phyloP scores from a whole-genome alignment of 176 grass and related monocot species.

The Juncus effusus region DNA sequence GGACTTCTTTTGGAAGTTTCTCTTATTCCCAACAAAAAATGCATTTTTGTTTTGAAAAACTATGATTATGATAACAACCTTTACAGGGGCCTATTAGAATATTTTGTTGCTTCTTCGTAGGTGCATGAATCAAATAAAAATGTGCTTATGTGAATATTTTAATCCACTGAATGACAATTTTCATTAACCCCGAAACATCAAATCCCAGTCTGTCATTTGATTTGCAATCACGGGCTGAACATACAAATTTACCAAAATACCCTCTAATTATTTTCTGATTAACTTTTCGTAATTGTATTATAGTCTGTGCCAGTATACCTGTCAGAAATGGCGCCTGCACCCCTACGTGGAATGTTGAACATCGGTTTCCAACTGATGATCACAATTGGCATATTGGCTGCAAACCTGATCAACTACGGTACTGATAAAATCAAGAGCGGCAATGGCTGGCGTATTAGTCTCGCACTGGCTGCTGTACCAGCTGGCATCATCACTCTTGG shows the following conservation, averaged over 20 bases:
- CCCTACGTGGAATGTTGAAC: constrained; percentile 91
- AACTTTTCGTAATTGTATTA: constrained; percentile 8
- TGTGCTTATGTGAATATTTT: constrained; percentile 10
- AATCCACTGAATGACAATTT: constrained; percentile 5
- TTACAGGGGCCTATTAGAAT: not conserved
- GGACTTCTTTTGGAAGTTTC: constrained; percentile 13
- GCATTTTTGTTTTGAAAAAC: no score
- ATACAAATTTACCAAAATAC: not conserved
- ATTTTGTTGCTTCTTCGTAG: constrained; percentile 10
- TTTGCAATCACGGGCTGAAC: constrained; percentile 4
- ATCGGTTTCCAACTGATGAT: constrained; percentile 95
- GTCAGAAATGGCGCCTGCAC: constrained; percentile 91
- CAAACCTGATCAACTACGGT: constrained; percentile 86
- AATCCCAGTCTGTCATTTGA: constrained; percentile 21
- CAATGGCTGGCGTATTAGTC: constrained; percentile 85
- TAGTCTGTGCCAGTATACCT: constrained; percentile 93
- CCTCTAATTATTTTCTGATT: not conserved
- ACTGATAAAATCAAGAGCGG: constrained; percentile 72
- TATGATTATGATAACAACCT: no score
- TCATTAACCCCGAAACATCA: constrained; percentile 16
- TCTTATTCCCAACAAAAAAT: not conserved
- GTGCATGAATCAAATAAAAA: constrained; percentile 5
- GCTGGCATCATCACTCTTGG: constrained; percentile 73
- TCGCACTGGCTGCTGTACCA: constrained; percentile 74
- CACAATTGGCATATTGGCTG: constrained; percentile 79